These are phyloP conservation scores for Moesziomyces sp. DNA, from an alignment of 1,284 basidiomycete genomes.

Conservation along the genomic window DNA sequence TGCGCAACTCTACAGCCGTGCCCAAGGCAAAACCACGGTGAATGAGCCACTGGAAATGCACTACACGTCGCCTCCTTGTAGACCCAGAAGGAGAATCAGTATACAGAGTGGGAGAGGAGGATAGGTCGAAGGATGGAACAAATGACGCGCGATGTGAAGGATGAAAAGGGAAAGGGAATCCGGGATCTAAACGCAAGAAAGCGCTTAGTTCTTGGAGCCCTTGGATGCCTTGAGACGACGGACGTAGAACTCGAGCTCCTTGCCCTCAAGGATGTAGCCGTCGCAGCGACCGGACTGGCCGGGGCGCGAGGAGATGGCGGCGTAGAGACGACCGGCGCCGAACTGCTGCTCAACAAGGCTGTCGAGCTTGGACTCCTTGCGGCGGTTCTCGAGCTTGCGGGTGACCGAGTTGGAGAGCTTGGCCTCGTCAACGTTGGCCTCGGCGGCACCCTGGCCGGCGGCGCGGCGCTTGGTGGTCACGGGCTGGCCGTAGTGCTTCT, in stretches of 20 bases:
- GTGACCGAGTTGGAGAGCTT: slow-evolving; percentile 61
- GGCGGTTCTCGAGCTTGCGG: slow-evolving; percentile 61
- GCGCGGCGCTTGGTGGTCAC: slow-evolving; percentile 66
- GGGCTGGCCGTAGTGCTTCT: slow-evolving; percentile 68
- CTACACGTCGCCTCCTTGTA: background rate
- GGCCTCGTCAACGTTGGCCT: slow-evolving; percentile 52
- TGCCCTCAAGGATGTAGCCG: slow-evolving; percentile 67
- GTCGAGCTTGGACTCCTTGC: slow-evolving; percentile 64
- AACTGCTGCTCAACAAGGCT: slow-evolving; percentile 67
- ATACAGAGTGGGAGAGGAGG: slow-evolving; percentile 1
- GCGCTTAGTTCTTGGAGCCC: slow-evolving; percentile 56
- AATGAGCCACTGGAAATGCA: too few species aligned
- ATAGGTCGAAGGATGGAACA: background rate
- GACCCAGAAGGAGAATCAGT: background rate
- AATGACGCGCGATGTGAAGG: background rate
- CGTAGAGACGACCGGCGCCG: slow-evolving; percentile 66
- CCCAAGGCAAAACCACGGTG: too few species aligned
- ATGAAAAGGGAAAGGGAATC: background rate
- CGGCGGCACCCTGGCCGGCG: slow-evolving; percentile 56
- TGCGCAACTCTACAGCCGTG: too few species aligned
- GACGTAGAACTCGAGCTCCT: slow-evolving; percentile 67
- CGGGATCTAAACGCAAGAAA: background rate
- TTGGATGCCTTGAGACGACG: slow-evolving; percentile 62
- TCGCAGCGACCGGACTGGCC: slow-evolving; percentile 65
- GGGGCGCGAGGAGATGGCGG: slow-evolving; percentile 63